Evolutionary conservation across 345 rosid genomes (phyloP), one percentile per base, ranked within the genome.

Genomic region (Sisymbrium altissimum): DNA sequence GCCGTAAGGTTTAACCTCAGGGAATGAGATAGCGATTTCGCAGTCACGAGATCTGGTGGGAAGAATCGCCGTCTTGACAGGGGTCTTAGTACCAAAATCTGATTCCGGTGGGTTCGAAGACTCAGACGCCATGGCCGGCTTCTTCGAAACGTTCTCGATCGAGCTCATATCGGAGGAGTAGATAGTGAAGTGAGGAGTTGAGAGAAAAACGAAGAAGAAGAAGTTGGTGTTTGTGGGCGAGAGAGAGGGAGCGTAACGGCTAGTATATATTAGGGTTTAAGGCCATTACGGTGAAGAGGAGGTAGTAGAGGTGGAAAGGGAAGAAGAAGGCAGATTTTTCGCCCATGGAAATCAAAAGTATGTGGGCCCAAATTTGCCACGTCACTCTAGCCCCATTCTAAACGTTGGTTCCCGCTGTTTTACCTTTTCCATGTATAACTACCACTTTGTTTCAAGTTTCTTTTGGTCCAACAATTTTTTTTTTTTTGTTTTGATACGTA

Each of bases 381-480:
- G 82, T 85, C 43, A 50, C 9, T 74, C 78, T 78, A 84, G 83
- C 81, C 74, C 74, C 59, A 71, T 78, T 57, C 18, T 58, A 29
- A 60, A 75, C 89, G 94, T 88, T 84, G 70, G 68, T 55, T 85
- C 89, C 88, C 94, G 90, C 90, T 8, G 38, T 38, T 74, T 52
- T 35, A 17, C 25, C 6, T 27, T 56, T 7, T 2, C 30, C 50
- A 23, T 13, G 2, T 29, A 10, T 17, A 17, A 68, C 52, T 13
- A 54, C 4, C 13, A n/a, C n/a, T 14, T 49, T 14, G 14, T 49
- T 29, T 3, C 3, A 23, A 23, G 3, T 23, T 23, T 23, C 25
- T 23, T 23, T 23, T 23, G 25, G 25, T 23, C 25, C 25, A 23
- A 23, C 3, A n/a, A n/a, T n/a, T n/a, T n/a, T n/a, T n/a, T n/a